Evolutionary conservation across 164 flowering plant species (phyloP).

Genomic region (Echeveria elegans): DNA sequence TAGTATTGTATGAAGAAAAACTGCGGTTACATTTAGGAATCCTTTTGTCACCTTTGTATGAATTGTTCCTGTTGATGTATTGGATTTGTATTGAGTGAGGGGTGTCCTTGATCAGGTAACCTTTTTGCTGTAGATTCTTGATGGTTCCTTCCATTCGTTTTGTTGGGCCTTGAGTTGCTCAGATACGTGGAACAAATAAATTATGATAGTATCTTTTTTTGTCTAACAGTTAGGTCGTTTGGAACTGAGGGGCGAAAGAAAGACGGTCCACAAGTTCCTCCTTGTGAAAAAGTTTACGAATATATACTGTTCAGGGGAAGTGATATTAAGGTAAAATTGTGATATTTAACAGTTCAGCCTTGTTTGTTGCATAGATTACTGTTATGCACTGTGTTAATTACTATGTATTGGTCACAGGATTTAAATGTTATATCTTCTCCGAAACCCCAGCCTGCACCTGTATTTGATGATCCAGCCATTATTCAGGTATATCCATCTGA

Average conservation of each 20-base stretch:
- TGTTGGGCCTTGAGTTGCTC: no score
- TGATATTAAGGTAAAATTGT: conserved; percentile 88
- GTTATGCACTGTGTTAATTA: not conserved
- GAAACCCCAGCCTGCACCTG: not conserved
- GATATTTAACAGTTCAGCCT: not conserved
- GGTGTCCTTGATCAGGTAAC: not conserved
- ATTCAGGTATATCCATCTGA: not conserved
- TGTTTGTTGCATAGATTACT: not conserved
- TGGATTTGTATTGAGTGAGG: not conserved
- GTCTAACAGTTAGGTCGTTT: conserved; percentile 58
- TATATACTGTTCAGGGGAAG: conserved; percentile 83
- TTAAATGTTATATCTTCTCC: conserved; percentile 4
- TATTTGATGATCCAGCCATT: conserved; percentile 4
- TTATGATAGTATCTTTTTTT: conserved; percentile 1
- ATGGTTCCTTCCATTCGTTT: not conserved
- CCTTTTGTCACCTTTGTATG: not conserved
- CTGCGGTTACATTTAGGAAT: not conserved
- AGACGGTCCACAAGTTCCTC: conserved; percentile 77
- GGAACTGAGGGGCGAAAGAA: conserved; percentile 90
- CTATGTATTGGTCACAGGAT: not conserved
- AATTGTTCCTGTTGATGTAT: not conserved
- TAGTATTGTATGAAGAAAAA: not conserved
- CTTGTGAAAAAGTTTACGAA: conserved; percentile 73
- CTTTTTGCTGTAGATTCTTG: not conserved
- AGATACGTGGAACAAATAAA: not conserved